Base-by-base conservation (phyloP, 2,329 filamentous ascomycete genomes). In the Fusarium concolor region DNA sequence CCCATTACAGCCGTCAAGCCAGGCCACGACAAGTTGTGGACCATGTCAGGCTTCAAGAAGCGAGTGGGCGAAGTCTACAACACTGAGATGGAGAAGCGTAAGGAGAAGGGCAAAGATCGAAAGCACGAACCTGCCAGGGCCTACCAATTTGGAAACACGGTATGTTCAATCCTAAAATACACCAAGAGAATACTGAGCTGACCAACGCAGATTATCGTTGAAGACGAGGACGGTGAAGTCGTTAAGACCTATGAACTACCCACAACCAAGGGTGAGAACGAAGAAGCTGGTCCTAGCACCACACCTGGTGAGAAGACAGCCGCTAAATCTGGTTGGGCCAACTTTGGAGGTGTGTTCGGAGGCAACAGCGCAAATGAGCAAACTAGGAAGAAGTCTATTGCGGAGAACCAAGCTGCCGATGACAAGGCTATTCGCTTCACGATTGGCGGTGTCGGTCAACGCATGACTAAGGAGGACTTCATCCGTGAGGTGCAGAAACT, bases 191-290 rank as follows among this genome's bases (percentile, higher is more conserved):
- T 10, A 29, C 10, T 12, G 26, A n/a, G 38, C 76, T 82, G 74
- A 82, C 72, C 15, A n/a, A 2, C 14, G 52, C 18, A 92, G 82
- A 93, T 96, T 68, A 95, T 96, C 75, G 91, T 96, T 17, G 92
- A 96, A 79, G 92, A 96, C 65, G 91, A 92, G 77, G 90, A 94
- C 71, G 92, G 92, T 42, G 93, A 96, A 76, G 93, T 96, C 31
- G 87, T 96, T 76, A 94, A 94, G 81, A 89, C 92, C 57, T 94
- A 94, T 75, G 90, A 94, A 67, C 85, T 95, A 28, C 90, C 91
- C 2, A 80, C 84, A 0, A 79, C 86, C 26, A 87, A 84, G 65
- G 62, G 50, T 2, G 71, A 67, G 7, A 39, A 41, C 18, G 64
- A 70, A 0, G 81, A 83, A 14, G 75, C 75, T 29, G 78, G 79